Conservation (phyloP, 2,329 filamentous ascomycete species). For the Lachnellula occidentalis region DNA sequence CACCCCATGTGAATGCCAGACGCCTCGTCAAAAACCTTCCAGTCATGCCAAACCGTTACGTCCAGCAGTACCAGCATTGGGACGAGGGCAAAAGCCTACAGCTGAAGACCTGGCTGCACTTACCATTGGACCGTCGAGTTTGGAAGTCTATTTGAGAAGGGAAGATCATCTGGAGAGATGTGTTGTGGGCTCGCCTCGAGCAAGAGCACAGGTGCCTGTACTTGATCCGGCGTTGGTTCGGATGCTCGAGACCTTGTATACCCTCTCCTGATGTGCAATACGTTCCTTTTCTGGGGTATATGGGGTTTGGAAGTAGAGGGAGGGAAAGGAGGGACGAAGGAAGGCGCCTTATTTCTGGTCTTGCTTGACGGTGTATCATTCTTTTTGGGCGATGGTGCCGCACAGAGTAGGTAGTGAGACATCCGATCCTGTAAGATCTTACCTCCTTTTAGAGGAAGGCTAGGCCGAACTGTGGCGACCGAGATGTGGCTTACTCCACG, state of each 20-base stretch:
- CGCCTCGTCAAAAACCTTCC: not conserved
- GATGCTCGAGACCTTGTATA: not conserved
- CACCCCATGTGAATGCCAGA: not conserved
- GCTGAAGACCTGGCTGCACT: not conserved
- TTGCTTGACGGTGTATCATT: not conserved
- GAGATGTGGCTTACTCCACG: too few relatives aligned
- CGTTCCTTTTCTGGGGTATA: not conserved
- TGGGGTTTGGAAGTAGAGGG: not conserved
- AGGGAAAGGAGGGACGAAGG: not conserved
- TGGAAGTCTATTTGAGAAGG: not conserved
- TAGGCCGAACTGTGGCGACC: too few relatives aligned
- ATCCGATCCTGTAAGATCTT: too few relatives aligned
- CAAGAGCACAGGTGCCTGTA: not conserved
- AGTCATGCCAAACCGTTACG: not conserved
- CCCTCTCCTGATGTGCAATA: too few relatives aligned
- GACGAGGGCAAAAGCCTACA: not conserved
- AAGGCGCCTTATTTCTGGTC: not conserved
- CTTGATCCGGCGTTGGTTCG: not conserved
- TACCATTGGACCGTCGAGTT: not conserved
- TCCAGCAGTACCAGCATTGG: not conserved
- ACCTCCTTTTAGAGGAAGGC: too few relatives aligned
- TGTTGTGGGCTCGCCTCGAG: not conserved
- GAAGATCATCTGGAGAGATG: not conserved
- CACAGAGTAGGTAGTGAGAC: too few relatives aligned
- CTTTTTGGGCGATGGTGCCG: not conserved